phyloP scores from a whole-genome alignment of 371 early-diverging fungal species.

The Choanephora cucurbitarum region DNA sequence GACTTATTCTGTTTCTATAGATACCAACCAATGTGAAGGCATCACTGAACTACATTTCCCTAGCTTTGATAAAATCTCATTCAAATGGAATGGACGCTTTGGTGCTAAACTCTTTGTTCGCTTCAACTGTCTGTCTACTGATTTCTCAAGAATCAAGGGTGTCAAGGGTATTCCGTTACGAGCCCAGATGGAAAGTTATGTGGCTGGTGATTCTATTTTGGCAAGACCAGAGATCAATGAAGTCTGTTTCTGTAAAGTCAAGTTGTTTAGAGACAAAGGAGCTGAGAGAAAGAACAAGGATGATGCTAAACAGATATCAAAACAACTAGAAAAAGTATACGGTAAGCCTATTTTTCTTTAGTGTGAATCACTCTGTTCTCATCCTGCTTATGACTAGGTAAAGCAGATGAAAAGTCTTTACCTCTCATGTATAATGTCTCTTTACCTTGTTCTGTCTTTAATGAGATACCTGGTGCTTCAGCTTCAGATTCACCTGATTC shows the following conservation, averaged over 20 bases:
- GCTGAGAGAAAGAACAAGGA: slow-evolving; percentile 73
- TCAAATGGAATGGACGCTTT: slow-evolving; percentile 67
- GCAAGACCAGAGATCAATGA: slow-evolving; percentile 27
- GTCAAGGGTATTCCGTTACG: slow-evolving; percentile 78
- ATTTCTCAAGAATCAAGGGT: slow-evolving; percentile 76
- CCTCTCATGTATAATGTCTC: slow-evolving; percentile 41
- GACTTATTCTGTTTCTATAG: slow-evolving; percentile 8
- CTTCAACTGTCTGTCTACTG: slow-evolving; percentile 77
- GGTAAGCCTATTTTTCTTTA: slow-evolving; percentile 7
- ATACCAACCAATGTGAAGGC: slow-evolving; percentile 49
- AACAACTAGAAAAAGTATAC: slow-evolving; percentile 54
- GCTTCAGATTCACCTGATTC: slow-evolving; percentile 14
- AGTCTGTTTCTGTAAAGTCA: slow-evolving; percentile 59
- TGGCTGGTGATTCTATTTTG: background rate
- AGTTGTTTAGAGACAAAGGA: slow-evolving; percentile 76
- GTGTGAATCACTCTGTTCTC: background rate
- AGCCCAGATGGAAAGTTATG: slow-evolving; percentile 55
- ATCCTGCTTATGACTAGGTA: slow-evolving; percentile 11
- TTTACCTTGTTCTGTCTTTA: slow-evolving; percentile 34
- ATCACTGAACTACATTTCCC: slow-evolving; percentile 49
- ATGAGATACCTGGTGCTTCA: slow-evolving; percentile 24
- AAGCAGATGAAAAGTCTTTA: slow-evolving; percentile 27
- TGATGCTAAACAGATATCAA: slow-evolving; percentile 63
- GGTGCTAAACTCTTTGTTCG: slow-evolving; percentile 66
- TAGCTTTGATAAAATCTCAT: slow-evolving; percentile 65